Evolutionary conservation across 176 grass and related monocot species (phyloP).

Genomic region (Oryza australiensis): DNA sequence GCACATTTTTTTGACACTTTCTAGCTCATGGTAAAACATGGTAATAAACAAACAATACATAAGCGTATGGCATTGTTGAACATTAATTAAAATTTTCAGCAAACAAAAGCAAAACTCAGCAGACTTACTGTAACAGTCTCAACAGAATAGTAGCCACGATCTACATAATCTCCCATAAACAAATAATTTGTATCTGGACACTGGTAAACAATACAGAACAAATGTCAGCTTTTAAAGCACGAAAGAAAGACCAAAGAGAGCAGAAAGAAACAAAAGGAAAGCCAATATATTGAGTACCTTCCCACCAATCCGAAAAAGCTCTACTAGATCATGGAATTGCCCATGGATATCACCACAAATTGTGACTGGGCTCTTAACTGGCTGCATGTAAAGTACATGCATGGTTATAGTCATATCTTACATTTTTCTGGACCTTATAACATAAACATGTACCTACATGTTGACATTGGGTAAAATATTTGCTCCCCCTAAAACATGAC

Average conservation of each 20-base stretch:
- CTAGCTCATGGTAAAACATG: not conserved
- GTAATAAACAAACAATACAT: not conserved
- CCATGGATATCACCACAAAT: constrained; percentile 95
- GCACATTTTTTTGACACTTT: too few species aligned
- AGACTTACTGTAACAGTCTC: constrained; percentile 82
- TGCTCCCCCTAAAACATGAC: not conserved
- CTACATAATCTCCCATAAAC: constrained; percentile 96
- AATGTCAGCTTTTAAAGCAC: constrained; percentile 24
- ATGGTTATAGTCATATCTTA: not conserved
- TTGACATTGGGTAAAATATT: not conserved
- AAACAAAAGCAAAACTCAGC: not conserved
- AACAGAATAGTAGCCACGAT: constrained; percentile 93
- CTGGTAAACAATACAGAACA: constrained; percentile 48
- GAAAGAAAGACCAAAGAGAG: constrained; percentile 2
- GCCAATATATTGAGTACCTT: constrained; percentile 47
- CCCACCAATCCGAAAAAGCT: constrained; percentile 82
- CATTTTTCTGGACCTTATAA: not conserved
- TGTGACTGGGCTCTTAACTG: constrained; percentile 81
- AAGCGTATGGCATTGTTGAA: not conserved
- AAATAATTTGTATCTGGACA: constrained; percentile 93
- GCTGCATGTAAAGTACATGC: constrained; percentile 47
- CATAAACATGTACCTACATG: not conserved
- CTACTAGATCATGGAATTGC: constrained; percentile 85
- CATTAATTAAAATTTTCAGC: not conserved
- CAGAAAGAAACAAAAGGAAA: not conserved